A percentile compares a stretch with the other conserved stretches of the same genome.
phyloP scores from a whole-genome alignment of 2,329 filamentous ascomycete genomes.

The Macroventuria anomochaeta region DNA sequence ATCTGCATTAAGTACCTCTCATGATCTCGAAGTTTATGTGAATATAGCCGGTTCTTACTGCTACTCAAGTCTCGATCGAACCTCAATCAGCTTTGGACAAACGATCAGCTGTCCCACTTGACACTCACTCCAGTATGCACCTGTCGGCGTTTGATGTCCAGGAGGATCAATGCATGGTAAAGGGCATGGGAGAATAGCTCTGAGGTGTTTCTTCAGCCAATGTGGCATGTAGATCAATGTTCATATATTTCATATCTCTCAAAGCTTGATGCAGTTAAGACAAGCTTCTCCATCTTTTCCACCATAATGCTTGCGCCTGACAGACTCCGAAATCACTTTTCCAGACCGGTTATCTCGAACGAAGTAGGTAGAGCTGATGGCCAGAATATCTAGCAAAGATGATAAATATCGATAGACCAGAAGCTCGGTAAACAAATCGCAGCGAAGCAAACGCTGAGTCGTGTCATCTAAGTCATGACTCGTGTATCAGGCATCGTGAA shows the following conservation, averaged over 20 bases:
- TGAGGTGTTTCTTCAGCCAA: constrained; percentile 7
- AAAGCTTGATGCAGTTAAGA: constrained; percentile 29
- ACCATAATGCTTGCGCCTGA: constrained; percentile 40
- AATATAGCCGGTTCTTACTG: too few species aligned
- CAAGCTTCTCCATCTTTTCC: constrained; percentile 35
- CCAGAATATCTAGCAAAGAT: constrained; percentile 41
- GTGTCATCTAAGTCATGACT: constrained; percentile 23
- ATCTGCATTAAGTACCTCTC: too few species aligned
- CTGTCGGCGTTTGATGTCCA: too few species aligned
- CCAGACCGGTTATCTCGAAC: constrained; percentile 34
- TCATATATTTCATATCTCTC: constrained; percentile 26
- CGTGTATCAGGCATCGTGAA: constrained; percentile 14
- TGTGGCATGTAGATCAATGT: constrained; percentile 18
- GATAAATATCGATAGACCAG: constrained; percentile 37
- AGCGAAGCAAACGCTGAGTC: constrained; percentile 27
- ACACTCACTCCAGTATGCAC: too few species aligned
- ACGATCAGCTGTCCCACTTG: too few species aligned
- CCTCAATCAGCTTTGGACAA: too few species aligned
- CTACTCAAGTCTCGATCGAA: too few species aligned
- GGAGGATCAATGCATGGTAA: too few species aligned
- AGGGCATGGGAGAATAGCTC: neutral
- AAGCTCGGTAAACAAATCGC: constrained; percentile 32
- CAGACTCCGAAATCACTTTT: constrained; percentile 45
- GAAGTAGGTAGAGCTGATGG: constrained; percentile 39
- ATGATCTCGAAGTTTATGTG: too few species aligned